A percentile compares a stretch with the other conserved stretches of the same genome.
Evolutionary conservation across 116 monocot species (phyloP).

Genomic region (Papilionanthe hybrid): DNA sequence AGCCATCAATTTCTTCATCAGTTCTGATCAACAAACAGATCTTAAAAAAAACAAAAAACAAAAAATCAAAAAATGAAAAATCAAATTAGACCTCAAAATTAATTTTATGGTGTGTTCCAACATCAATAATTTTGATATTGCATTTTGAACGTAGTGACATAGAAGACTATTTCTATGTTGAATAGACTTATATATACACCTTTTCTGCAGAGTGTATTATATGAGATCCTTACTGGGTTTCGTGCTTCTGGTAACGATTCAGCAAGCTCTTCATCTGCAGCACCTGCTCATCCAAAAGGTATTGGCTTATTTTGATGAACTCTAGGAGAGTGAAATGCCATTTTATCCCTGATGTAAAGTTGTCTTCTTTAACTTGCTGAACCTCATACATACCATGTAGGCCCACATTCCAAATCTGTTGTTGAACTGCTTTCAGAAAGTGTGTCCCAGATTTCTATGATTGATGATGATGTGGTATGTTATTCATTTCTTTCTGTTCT

Average conservation of each 20-base stretch:
- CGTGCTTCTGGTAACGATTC: conserved; percentile 42
- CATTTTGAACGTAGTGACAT: too few species aligned
- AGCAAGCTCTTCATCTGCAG: conserved; percentile 85
- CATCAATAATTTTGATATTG: too few species aligned
- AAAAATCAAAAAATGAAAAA: too few species aligned
- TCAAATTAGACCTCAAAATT: too few species aligned
- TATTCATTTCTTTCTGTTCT: conserved; percentile 6
- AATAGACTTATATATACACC: neutral
- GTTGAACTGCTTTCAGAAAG: conserved; percentile 79
- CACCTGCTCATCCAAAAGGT: conserved; percentile 51
- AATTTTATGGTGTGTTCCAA: too few species aligned
- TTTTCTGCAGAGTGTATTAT: conserved; percentile 64
- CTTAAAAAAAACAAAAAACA: too few species aligned
- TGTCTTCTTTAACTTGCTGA: neutral
- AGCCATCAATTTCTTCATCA: too few species aligned
- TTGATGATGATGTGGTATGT: conserved; percentile 53
- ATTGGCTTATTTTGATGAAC: neutral
- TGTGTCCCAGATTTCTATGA: conserved; percentile 34
- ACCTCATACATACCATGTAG: neutral
- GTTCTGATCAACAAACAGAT: too few species aligned
- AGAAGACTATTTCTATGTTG: too few species aligned
- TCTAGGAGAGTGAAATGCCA: neutral
- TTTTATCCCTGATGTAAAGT: neutral
- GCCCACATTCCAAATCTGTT: conserved; percentile 55
- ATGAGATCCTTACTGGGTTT: conserved; percentile 75